These are phyloP conservation scores for Neurospora sp. DNA, from an alignment of 495 filamentous ascomycete species.

Conservation along the genomic window DNA sequence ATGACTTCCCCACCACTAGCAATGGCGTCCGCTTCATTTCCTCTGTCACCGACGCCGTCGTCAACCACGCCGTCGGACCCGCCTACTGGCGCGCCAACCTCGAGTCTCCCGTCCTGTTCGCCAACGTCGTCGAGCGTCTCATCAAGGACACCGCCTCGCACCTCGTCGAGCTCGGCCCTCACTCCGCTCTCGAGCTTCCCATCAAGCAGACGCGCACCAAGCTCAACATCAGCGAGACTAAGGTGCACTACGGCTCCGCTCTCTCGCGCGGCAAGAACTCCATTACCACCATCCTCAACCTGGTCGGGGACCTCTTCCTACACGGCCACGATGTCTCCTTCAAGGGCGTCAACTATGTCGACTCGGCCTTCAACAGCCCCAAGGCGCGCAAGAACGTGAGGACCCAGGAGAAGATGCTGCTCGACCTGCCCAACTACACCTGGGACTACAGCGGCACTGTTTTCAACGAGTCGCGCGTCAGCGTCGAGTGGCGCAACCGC, in stretches of 20 bases:
- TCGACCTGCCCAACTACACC: conserved; percentile 24
- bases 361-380: conserved; percentile 3
- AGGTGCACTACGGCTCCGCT: conserved; percentile 15
- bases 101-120: conserved; percentile 34
- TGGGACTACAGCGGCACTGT: conserved; percentile 31
- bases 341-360: conserved; percentile 11
- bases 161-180: conserved; percentile 50
- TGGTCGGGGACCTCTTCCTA: conserved; percentile 21
- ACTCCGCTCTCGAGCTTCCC: conserved; percentile 42
- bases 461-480: conserved; percentile 32
- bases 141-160: conserved; percentile 2
- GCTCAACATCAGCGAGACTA: conserved; percentile 1
- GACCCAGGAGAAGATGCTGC: conserved; percentile 8
- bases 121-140: conserved; percentile 22
- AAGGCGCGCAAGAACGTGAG: conserved; percentile 13
- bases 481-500: conserved; percentile 31
- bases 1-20: conserved; percentile 24
- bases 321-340: conserved; percentile 20
- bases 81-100: conserved; percentile 38
- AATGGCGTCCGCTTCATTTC: conserved; percentile 24
- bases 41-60: conserved; percentile 19
- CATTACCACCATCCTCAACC: conserved; percentile 14
- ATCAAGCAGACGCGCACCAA: conserved; percentile 34
- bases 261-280: conserved; percentile 17
- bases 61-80: conserved; percentile 8